These are phyloP conservation scores for Fusarium cyanostomum DNA, from an alignment of 2,329 filamentous ascomycete species.

Conservation along the genomic window DNA sequence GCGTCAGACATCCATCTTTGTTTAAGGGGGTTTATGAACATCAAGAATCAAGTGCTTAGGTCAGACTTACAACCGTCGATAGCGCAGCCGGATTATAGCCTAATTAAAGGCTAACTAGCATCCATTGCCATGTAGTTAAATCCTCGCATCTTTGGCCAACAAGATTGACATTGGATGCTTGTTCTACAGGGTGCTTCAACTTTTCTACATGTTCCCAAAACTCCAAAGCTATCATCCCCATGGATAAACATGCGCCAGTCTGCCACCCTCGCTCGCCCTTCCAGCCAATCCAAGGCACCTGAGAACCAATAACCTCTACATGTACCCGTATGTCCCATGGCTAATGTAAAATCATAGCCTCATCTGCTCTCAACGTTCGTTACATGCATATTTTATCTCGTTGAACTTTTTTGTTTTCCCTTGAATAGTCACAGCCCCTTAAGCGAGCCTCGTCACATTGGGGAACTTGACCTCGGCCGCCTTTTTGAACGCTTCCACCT, in stretches of 20 bases:
- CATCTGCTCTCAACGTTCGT: not conserved
- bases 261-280: slow-evolving; percentile 19
- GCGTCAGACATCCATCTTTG: not conserved
- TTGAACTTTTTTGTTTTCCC: slow-evolving; percentile 5
- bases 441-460: slow-evolving; percentile 58
- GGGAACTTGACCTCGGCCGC: slow-evolving; percentile 62
- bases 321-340: slow-evolving; percentile 17
- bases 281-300: slow-evolving; percentile 9
- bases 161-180: slow-evolving; percentile 29
- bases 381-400: slow-evolving; percentile 1
- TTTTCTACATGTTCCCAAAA: slow-evolving; percentile 42
- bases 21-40: not conserved
- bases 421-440: slow-evolving; percentile 9
- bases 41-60: slow-evolving; percentile 6
- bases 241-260: slow-evolving; percentile 37
- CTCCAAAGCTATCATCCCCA: slow-evolving; percentile 32
- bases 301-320: slow-evolving; percentile 15
- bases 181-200: slow-evolving; percentile 39
- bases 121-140: not conserved
- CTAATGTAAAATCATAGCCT: slow-evolving; percentile 1
- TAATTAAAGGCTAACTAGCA: not conserved
- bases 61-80: slow-evolving; percentile 3
- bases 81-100: not conserved
- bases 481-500: slow-evolving; percentile 59
- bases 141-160: slow-evolving; percentile 5